Percentiles rank a stretch among this genome's conserved stretches.
These are phyloP conservation scores for Lipomyces yarrowii DNA, from an alignment of 1,139 yeast genomes.

Conservation along the genomic window DNA sequence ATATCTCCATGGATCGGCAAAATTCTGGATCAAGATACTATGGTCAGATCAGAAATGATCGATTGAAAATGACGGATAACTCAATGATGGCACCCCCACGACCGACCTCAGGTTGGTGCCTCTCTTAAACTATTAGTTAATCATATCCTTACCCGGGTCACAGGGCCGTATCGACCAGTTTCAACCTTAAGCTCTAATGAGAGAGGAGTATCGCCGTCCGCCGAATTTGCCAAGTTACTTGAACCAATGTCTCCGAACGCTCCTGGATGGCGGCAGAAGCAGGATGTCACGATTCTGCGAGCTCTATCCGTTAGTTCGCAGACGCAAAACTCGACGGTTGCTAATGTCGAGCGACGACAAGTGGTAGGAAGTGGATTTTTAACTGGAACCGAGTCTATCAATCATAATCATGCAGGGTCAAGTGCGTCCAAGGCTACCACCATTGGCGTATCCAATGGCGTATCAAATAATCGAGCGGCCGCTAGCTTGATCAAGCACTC, in stretches of 20 bases:
- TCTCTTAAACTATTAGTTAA: neutral
- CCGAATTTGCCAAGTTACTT: slow-evolving; percentile 17
- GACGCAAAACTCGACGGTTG: slow-evolving; percentile 1
- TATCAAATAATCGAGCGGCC: neutral
- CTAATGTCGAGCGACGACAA: neutral
- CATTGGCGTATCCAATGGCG: neutral
- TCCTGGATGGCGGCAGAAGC: slow-evolving; percentile 32
- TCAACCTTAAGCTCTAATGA: slow-evolving; percentile 6
- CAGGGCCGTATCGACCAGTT: slow-evolving; percentile 13
- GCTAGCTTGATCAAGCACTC: neutral
- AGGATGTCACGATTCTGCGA: neutral
- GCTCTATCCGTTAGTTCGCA: neutral
- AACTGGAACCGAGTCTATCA: neutral
- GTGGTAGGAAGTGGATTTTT: neutral
- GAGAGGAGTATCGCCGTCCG: slow-evolving; percentile 1
- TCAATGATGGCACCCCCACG: slow-evolving; percentile 18
- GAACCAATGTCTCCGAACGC: slow-evolving; percentile 38
- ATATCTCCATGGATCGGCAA: neutral
- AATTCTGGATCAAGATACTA: neutral
- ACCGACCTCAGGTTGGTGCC: slow-evolving; percentile 3
- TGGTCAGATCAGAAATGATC: slow-evolving; percentile 3
- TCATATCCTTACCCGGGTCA: neutral
- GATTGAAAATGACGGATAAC: slow-evolving; percentile 15
- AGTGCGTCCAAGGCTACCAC: neutral
- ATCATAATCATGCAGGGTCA: neutral